phyloP scores from a whole-genome alignment of 306 rosid species.

The Citrullus colocynthis region DNA sequence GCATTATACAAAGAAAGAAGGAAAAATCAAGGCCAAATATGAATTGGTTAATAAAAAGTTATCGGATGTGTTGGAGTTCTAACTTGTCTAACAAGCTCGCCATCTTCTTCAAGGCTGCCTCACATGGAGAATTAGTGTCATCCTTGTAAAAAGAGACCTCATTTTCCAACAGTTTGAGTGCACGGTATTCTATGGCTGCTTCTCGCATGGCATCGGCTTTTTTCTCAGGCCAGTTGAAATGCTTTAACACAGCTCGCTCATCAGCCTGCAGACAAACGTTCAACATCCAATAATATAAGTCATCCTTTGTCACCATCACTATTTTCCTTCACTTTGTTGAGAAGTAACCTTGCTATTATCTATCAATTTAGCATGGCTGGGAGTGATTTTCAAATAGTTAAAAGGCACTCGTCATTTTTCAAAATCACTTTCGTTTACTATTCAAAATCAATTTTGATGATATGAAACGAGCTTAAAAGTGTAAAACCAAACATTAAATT shows the following conservation, averaged over 20 bases:
- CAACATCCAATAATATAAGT: neutral
- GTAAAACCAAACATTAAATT: no score
- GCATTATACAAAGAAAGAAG: conserved; percentile 14
- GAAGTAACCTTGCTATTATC: neutral
- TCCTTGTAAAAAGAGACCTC: conserved; percentile 64
- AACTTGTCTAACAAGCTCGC: conserved; percentile 79
- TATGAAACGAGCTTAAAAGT: no score
- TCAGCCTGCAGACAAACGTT: conserved; percentile 53
- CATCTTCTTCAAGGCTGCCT: conserved; percentile 70
- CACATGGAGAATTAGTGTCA: conserved; percentile 61
- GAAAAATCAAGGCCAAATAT: conserved; percentile 4
- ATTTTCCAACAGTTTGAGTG: conserved; percentile 52
- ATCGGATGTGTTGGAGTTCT: conserved; percentile 6
- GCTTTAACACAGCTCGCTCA: conserved; percentile 80
- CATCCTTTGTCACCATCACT: neutral
- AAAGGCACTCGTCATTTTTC: no score
- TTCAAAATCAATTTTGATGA: no score
- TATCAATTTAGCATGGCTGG: no score
- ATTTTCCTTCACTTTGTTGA: neutral
- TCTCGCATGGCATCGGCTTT: conserved; percentile 93
- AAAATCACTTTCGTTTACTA: no score
- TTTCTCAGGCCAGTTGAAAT: conserved; percentile 94
- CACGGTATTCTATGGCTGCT: conserved; percentile 86
- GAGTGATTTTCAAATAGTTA: no score
- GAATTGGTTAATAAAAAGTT: neutral